These are phyloP conservation scores for Lipomyces spencermartinsiae DNA, from an alignment of 805 yeast species.

Conservation along the genomic window DNA sequence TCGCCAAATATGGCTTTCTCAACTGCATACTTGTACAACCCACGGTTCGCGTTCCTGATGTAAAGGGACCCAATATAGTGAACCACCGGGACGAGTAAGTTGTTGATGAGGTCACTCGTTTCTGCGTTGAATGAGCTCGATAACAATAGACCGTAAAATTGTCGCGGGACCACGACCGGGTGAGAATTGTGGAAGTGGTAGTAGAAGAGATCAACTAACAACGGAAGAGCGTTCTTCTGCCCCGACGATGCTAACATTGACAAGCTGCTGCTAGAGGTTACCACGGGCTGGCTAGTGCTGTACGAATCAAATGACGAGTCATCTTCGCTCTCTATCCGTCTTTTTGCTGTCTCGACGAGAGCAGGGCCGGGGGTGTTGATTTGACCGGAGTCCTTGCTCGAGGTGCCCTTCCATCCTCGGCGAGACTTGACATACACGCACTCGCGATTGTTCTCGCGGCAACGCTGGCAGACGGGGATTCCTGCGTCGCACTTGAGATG, in stretches of 20 bases:
- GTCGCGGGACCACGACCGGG: conserved; percentile 27
- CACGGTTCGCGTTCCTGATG: conserved; percentile 15
- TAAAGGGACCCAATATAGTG: conserved; percentile 25
- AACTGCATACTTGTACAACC: conserved; percentile 19
- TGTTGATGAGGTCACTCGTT: conserved; percentile 6
- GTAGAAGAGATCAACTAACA: conserved; percentile 24
- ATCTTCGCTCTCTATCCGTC: conserved; percentile 1
- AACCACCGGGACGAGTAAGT: conserved; percentile 22
- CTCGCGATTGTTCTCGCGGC: conserved; percentile 25
- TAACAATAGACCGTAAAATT: conserved; percentile 10
- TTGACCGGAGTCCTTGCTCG: neutral
- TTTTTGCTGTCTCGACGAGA: neutral
- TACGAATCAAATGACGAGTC: neutral
- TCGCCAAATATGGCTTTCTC: conserved; percentile 14
- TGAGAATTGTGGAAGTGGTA: conserved; percentile 27
- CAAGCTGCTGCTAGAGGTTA: neutral
- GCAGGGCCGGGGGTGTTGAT: neutral
- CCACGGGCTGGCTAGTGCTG: neutral
- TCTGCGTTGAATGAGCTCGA: conserved; percentile 15
- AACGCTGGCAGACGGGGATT: conserved; percentile 28
- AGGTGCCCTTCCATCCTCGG: conserved; percentile 30
- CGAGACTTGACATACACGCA: conserved; percentile 35
- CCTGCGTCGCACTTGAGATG: conserved; percentile 34
- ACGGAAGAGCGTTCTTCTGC: neutral
- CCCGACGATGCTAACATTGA: neutral